phyloP scores from a whole-genome alignment of 2,329 filamentous ascomycete genomes.

The Beauveria medogensis region DNA sequence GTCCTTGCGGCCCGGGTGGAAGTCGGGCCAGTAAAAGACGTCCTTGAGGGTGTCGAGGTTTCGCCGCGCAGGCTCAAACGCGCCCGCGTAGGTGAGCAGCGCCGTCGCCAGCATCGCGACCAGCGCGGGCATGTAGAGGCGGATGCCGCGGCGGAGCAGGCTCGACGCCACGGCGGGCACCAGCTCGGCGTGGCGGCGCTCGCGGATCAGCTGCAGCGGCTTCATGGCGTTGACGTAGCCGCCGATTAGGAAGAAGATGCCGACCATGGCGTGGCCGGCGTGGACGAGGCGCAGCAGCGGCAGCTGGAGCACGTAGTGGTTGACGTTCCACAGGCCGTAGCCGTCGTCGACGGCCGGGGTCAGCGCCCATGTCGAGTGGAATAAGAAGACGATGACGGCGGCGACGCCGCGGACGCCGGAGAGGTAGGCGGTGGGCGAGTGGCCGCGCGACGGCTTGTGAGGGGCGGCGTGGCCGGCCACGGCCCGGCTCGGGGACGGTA shows the following conservation, averaged over 20 bases:
- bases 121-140: neutral
- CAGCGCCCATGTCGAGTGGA: neutral
- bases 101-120: neutral
- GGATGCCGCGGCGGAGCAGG: neutral
- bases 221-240: slow-evolving; percentile 10
- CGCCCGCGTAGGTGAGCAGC: neutral
- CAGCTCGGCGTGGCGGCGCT: neutral
- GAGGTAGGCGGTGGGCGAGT: slow-evolving; percentile 2
- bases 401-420: slow-evolving; percentile 1
- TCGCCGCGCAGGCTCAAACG: neutral
- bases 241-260: slow-evolving; percentile 13
- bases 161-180: neutral
- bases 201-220: neutral
- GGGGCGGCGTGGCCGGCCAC: neutral
- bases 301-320: slow-evolving; percentile 9
- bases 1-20: neutral
- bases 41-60: neutral
- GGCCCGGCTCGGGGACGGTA: neutral
- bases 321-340: neutral
- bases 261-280: slow-evolving; percentile 12
- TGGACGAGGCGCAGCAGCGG: slow-evolving; percentile 8
- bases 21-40: slow-evolving; percentile 3
- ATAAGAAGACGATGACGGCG: slow-evolving; percentile 1
- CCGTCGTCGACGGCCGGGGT: neutral
- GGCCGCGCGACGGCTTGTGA: neutral